A percentile compares a stretch with the other conserved stretches of the same genome.
These are phyloP conservation scores for Misopates orontium DNA, from an alignment of 257 asterid species.

Conservation along the genomic window DNA sequence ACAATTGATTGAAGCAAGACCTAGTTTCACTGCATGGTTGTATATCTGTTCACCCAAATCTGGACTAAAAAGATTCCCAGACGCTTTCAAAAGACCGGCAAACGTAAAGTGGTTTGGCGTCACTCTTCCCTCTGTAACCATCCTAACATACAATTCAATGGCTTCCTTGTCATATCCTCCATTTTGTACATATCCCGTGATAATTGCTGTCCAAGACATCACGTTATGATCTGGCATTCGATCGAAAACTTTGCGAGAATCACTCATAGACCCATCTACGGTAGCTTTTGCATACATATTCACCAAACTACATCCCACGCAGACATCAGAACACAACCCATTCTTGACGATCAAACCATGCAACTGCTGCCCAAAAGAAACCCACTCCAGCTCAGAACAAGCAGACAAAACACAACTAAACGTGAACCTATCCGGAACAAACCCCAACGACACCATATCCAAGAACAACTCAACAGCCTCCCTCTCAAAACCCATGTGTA, in stretches of 20 bases:
- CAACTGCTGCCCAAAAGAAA: slow-evolving; percentile 58
- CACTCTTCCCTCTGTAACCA: slow-evolving; percentile 63
- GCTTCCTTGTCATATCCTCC: slow-evolving; percentile 60
- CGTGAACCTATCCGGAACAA: slow-evolving; percentile 66
- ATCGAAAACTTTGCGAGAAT: slow-evolving; percentile 73
- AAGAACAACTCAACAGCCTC: slow-evolving; percentile 51
- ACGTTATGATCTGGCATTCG: slow-evolving; percentile 75
- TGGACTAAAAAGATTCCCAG: slow-evolving; percentile 57
- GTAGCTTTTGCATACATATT: slow-evolving; percentile 79
- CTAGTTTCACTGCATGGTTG: slow-evolving; percentile 66
- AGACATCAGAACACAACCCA: slow-evolving; percentile 65
- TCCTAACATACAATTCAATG: slow-evolving; percentile 55
- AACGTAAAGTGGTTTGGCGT: slow-evolving; percentile 86
- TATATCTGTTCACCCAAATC: slow-evolving; percentile 63
- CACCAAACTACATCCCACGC: slow-evolving; percentile 92
- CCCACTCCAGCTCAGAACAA: slow-evolving; percentile 68
- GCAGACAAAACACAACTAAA: slow-evolving; percentile 79
- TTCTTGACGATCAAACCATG: slow-evolving; percentile 63
- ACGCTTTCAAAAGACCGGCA: slow-evolving; percentile 75
- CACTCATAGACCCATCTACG: slow-evolving; percentile 51
- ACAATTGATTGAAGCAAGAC: slow-evolving; percentile 62
- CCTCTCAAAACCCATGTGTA: slow-evolving; percentile 53
- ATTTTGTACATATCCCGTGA: slow-evolving; percentile 71
- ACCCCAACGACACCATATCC: slow-evolving; percentile 64
- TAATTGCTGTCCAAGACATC: slow-evolving; percentile 93